phyloP scores from a whole-genome alignment of 768 basidiomycete species.

The Rickenella mellea region DNA sequence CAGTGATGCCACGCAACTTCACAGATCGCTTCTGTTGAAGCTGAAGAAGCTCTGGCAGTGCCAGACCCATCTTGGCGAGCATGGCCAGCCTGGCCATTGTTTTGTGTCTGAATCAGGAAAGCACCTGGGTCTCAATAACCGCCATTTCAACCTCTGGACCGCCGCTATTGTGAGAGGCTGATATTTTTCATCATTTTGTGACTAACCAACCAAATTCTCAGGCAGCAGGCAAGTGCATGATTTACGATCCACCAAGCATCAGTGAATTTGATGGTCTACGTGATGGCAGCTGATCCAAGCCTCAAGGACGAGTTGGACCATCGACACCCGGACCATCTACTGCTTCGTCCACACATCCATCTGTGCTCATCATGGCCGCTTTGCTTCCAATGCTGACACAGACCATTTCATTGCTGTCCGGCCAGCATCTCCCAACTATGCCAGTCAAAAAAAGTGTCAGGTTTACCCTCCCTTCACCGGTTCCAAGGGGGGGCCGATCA shows the following conservation, averaged over 20 bases:
- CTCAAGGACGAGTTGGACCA: conserved; percentile 8
- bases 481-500: neutral
- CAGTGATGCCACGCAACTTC: neutral
- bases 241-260: conserved; percentile 7
- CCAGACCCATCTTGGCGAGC: conserved; percentile 1
- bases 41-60: conserved; percentile 1
- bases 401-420: neutral
- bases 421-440: no score
- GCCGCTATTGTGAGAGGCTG: conserved; percentile 7
- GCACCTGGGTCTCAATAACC: conserved; percentile 5
- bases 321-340: no score
- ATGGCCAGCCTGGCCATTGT: conserved; percentile 1
- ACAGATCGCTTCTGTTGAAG: conserved; percentile 1
- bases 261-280: conserved; percentile 8
- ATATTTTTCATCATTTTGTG: neutral
- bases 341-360: neutral
- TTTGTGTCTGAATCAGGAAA: neutral
- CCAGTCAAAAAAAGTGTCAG: no score
- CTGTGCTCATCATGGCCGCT: conserved; percentile 6
- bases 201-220: no score
- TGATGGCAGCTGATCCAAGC: conserved; percentile 5
- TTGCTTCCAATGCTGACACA: neutral
- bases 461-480: conserved; percentile 1
- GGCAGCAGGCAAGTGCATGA: conserved; percentile 4
- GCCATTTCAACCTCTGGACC: conserved; percentile 8